These are phyloP conservation scores for Aphanomyces astaci DNA, from an alignment of 352 stramenopile genomes.

Conservation along the genomic window DNA sequence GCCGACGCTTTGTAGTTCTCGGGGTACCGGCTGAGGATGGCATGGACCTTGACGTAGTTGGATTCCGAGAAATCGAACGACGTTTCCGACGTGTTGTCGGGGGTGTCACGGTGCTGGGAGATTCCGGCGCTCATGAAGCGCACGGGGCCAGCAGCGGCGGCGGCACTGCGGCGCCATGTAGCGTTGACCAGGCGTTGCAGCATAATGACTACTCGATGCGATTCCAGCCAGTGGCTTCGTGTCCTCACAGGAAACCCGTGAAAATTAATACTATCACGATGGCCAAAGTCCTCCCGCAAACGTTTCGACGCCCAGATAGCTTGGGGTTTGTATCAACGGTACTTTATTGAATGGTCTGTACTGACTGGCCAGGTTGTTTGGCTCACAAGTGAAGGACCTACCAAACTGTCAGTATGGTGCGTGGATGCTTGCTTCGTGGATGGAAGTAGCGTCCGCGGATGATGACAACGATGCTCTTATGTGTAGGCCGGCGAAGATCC, in stretches of 20 bases:
- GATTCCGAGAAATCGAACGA: slow-evolving; percentile 97
- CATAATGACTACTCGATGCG: slow-evolving; percentile 19
- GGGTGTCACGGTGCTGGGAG: slow-evolving; percentile 90
- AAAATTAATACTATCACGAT: background rate
- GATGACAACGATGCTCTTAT: background rate
- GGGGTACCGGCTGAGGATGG: slow-evolving; percentile 96
- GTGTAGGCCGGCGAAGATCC: slow-evolving; percentile 75
- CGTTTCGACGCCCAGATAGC: background rate
- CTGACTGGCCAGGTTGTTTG: slow-evolving; percentile 24
- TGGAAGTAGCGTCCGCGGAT: background rate
- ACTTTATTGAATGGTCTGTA: background rate
- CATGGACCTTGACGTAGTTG: slow-evolving; percentile 94
- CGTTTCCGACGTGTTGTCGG: slow-evolving; percentile 94
- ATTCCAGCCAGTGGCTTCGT: background rate
- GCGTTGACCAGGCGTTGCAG: slow-evolving; percentile 14
- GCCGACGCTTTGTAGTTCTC: slow-evolving; percentile 98
- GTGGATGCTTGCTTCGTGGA: background rate
- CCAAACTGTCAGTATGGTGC: background rate
- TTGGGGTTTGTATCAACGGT: background rate
- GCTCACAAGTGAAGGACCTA: slow-evolving; percentile 14
- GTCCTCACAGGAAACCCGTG: slow-evolving; percentile 18
- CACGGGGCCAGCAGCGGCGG: background rate
- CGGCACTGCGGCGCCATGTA: background rate
- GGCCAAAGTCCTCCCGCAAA: background rate
- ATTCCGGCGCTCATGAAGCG: slow-evolving; percentile 20